Evolutionary conservation across 1,139 yeast species (phyloP), one percentile per base, ranked within the genome.

Genomic region (Kodamaea ohmeri): DNA sequence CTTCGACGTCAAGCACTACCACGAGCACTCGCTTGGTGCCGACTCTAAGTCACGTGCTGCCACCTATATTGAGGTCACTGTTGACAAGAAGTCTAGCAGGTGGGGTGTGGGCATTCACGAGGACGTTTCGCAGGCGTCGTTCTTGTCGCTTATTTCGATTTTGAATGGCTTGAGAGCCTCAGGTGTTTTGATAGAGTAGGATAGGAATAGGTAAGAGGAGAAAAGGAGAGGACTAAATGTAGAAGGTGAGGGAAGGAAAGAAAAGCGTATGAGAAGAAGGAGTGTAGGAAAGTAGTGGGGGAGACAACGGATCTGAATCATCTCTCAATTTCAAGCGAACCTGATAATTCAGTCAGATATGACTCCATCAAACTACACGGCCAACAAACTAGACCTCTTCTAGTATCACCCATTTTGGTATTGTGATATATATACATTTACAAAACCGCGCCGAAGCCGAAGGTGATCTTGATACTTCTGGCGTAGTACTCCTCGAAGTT

Each of bases 21-120:
- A 84, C 45, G 97, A 92, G 65, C 97, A 92, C 63, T 83, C 97
- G 30, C 73, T 92, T 48, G 97, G 97, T 46, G 76, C 79, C 35
- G 96, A 94, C 46, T 80, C 95, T 27, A 73, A 78, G 46, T 80
- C 95, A 40, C 79, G 83, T 59, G 98, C 98, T 45, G 97, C 94
- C 18, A 82, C 97, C 15, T 92, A 83, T 60, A 82, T 89, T 48
- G 88, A 83, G 58, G 68, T 82, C 34, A 64, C 72, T 34, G 73
- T 76, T 55, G 58, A 65, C 37, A 56, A 55, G 37, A 61, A 61
- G 34, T 63, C 68, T 20, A 58, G 67, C 41, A 76, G 79, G 57
- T 90, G 97, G 97, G 97, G 98, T 64, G 89, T 88, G 40, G 97
- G 97, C 55, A 81, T 90, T 43, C 81, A 89, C 58, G 88, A 84